Percentiles rank a stretch among this genome's conserved stretches.
phyloP scores from a whole-genome alignment of 1,139 yeast genomes.

The Kazachstania sp. region DNA sequence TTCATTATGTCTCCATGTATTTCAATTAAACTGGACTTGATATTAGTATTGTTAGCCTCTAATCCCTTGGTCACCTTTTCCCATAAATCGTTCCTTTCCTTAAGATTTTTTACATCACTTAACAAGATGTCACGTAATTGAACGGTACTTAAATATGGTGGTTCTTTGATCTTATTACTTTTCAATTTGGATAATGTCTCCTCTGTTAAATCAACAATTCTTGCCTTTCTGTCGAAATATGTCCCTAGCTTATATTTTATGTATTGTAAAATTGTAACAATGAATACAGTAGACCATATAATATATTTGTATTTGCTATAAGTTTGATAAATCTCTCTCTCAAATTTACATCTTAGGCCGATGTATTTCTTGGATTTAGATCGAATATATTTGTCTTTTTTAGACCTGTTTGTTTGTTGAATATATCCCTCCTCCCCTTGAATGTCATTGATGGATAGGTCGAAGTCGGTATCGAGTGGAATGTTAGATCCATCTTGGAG shows the following conservation, averaged over 20 bases:
- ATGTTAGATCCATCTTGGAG: constrained; percentile 22
- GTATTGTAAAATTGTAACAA: constrained; percentile 23
- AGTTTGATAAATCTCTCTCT: constrained; percentile 46
- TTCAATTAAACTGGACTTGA: constrained; percentile 40
- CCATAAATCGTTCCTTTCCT: constrained; percentile 54
- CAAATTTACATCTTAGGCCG: constrained; percentile 52
- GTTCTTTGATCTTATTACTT: constrained; percentile 29
- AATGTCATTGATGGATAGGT: constrained; percentile 32
- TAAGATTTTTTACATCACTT: constrained; percentile 36
- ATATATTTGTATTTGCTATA: constrained; percentile 37
- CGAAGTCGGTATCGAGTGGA: constrained; percentile 27
- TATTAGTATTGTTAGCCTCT: constrained; percentile 45
- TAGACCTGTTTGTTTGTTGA: constrained; percentile 24
- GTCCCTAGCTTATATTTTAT: constrained; percentile 34
- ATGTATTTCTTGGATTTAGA: constrained; percentile 65
- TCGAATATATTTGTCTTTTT: constrained; percentile 48
- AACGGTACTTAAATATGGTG: constrained; percentile 54
- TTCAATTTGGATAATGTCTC: constrained; percentile 40
- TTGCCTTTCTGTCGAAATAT: constrained; percentile 35
- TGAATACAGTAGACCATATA: constrained; percentile 29
- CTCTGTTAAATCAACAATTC: constrained; percentile 29
- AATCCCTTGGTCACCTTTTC: constrained; percentile 46
- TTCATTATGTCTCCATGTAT: constrained; percentile 79
- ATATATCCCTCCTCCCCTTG: constrained; percentile 33
- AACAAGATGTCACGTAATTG: constrained; percentile 70